Base-by-base conservation (phyloP, 805 yeast species). In the Cyberlindnera americana region DNA sequence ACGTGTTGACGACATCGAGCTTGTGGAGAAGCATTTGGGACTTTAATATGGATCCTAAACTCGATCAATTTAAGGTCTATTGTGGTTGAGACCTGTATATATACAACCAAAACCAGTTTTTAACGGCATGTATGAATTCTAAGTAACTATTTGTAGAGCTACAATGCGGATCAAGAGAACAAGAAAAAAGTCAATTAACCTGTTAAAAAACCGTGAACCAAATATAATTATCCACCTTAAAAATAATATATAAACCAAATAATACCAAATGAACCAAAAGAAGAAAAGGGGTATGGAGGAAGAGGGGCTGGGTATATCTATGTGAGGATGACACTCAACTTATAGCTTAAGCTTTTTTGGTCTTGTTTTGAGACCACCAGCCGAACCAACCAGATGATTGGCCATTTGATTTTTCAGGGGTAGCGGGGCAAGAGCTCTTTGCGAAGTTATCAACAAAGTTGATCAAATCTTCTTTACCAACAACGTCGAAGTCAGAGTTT, bases 401-500 rank as follows among this genome's bases (percentile, higher is more conserved):
- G 8, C 27, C 28, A 24, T 28, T 12, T 7, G 29, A n/a, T 32
- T 38, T 29, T 5, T 29, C 35, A 12, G 34, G 13, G 3, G 25
- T 13, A 9, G 16, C 14, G 18, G 21, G 6, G 11, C 22, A 11
- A 19, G 33, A 15, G 15, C 19, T 26, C n/a, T 31, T 31, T 6
- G 18, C 26, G 11, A 15, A 6, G 19, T 15, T 29, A 14, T 36
- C 40, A 18, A 36, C 48, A 28, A 39, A 39, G 30, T 38, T 41
- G 8, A 41, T 50, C 31, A 53, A 27, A n/a, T 57, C 62, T 11
- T 52, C 57, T 27, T 53, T 52, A 27, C 66, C 73, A 30, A 75
- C 73, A 19, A 75, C 56, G 41, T 73, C 78, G 56, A 66, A 74
- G 25, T 69, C 80, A 23, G 30, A 19, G 17, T 58, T 40, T 9